These are phyloP conservation scores for Mollisiaceae sp. DNA, from an alignment of 2,329 filamentous ascomycete species.

Conservation along the genomic window DNA sequence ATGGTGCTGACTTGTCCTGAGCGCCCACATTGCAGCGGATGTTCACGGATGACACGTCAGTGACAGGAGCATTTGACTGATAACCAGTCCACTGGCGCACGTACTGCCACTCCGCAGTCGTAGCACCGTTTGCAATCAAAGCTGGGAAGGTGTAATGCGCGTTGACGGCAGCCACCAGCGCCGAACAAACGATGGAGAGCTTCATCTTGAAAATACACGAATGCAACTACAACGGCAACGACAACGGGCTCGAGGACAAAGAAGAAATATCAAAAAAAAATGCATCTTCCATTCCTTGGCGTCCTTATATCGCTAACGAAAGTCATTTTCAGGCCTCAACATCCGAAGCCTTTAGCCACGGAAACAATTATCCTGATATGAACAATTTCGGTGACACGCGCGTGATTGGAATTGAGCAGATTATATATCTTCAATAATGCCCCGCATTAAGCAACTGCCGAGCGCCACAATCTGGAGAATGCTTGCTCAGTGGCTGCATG, in stretches of 20 bases:
- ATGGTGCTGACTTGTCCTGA: constrained; percentile 30
- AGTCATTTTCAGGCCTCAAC: not conserved
- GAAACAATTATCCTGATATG: constrained; percentile 1
- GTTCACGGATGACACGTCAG: constrained; percentile 44
- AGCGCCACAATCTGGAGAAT: not conserved
- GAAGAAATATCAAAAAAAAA: not conserved
- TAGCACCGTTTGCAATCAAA: constrained; percentile 23
- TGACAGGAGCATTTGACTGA: constrained; percentile 32
- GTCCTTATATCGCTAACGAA: not conserved
- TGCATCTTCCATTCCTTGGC: not conserved
- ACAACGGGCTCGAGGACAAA: not conserved
- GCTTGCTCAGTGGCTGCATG: constrained; percentile 4
- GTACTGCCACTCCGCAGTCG: constrained; percentile 31
- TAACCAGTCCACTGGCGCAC: constrained; percentile 37
- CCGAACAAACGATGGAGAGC: constrained; percentile 19
- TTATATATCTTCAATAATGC: not conserved
- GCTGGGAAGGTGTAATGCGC: constrained; percentile 36
- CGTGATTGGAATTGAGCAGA: not conserved
- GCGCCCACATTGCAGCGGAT: constrained; percentile 48
- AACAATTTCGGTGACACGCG: not conserved
- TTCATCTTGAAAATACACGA: constrained; percentile 22
- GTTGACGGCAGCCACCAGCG: constrained; percentile 27
- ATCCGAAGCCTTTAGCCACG: not conserved
- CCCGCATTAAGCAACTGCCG: constrained; percentile 4
- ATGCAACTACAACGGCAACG: not conserved